phyloP scores from a whole-genome alignment of 371 early-diverging fungal species.

The Apophysomyces sp. region DNA sequence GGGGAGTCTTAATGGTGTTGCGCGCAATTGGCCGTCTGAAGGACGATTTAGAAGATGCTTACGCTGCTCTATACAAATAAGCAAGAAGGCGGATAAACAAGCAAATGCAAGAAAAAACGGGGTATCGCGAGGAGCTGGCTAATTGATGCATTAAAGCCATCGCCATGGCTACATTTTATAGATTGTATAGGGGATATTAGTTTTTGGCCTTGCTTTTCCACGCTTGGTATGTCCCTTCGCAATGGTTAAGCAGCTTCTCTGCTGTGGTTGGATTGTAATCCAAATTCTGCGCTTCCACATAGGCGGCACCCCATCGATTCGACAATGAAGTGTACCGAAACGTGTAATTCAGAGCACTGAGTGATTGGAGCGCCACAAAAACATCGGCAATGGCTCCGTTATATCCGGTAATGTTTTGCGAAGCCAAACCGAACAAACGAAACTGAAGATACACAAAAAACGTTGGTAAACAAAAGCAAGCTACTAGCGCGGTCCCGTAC shows the following conservation, averaged over 20 bases:
- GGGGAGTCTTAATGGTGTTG: too few species aligned
- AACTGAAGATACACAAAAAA: constrained; percentile 22
- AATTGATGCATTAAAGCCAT: too few species aligned
- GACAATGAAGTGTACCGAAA: constrained; percentile 48
- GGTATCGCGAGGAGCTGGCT: too few species aligned
- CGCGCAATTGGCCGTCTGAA: too few species aligned
- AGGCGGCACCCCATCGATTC: constrained; percentile 41
- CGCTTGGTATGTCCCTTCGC: constrained; percentile 35
- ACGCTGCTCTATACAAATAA: too few species aligned
- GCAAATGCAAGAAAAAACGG: too few species aligned
- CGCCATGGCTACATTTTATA: too few species aligned
- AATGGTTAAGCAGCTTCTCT: constrained; percentile 29
- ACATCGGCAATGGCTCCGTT: constrained; percentile 55
- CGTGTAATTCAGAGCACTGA: constrained; percentile 35
- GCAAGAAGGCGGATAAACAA: too few species aligned
- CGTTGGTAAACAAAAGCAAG: not conserved
- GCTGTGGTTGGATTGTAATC: constrained; percentile 25
- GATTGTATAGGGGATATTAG: not conserved
- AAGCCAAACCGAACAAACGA: constrained; percentile 46
- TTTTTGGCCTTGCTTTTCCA: constrained; percentile 16
- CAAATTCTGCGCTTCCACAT: constrained; percentile 33
- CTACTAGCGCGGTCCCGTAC: constrained; percentile 17
- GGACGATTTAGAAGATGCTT: too few species aligned
- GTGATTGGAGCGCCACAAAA: constrained; percentile 48
- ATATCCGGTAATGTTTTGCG: constrained; percentile 61